These are phyloP conservation scores for Platanus orientalis DNA, from an alignment of 164 flowering plant species.

Conservation along the genomic window DNA sequence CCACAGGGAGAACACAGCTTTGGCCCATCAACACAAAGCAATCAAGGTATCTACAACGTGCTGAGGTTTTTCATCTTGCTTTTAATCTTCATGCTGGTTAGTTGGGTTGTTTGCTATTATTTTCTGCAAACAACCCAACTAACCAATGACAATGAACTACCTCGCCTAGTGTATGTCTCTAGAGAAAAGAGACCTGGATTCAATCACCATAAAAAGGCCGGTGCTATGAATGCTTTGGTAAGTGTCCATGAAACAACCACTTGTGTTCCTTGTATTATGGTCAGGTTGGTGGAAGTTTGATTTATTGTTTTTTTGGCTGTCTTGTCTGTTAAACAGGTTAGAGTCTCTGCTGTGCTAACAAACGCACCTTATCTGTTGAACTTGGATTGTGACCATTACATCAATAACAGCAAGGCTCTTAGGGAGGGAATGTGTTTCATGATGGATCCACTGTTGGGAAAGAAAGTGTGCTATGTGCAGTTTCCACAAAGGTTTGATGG, in stretches of 20 bases:
- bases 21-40: constrained; percentile 71
- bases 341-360: constrained; percentile 69
- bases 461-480: constrained; percentile 63
- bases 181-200: constrained; percentile 74
- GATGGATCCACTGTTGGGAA: constrained; percentile 64
- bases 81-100: too few relatives aligned
- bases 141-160: constrained; percentile 68
- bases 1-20: constrained; percentile 49
- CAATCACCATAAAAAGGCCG: constrained; percentile 75
- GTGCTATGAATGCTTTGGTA: constrained; percentile 81
- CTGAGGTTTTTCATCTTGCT: too few relatives aligned
- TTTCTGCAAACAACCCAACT: too few relatives aligned
- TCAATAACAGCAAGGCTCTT: constrained; percentile 69
- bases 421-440: constrained; percentile 73
- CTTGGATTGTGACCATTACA: constrained; percentile 77
- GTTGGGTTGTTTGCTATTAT: too few relatives aligned
- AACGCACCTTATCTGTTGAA: constrained; percentile 64
- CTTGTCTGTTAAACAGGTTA: constrained; percentile 35
- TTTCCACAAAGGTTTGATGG: constrained; percentile 71
- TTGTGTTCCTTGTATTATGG: not conserved
- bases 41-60: constrained; percentile 68
- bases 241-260: constrained; percentile 13
- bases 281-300: not conserved
- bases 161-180: constrained; percentile 67
- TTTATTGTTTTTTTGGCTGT: not conserved